Evolutionary conservation across 805 yeast genomes (phyloP), one percentile per base, ranked within the genome.

Genomic region (Kuraishia ogatae): DNA sequence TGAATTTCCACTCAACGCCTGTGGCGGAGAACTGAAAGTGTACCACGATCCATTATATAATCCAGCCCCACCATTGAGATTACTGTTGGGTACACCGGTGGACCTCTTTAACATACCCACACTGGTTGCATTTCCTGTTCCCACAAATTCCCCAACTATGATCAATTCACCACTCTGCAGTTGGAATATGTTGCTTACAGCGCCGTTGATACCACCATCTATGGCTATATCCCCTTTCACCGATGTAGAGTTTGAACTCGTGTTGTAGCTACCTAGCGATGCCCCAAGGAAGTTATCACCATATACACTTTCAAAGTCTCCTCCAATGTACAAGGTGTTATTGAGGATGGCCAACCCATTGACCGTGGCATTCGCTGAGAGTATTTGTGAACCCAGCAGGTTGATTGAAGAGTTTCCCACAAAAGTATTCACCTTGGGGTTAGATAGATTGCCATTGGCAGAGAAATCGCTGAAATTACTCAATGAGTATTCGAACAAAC

Each of bases 401-500:
- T 76, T 75, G 48, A 85, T 58, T 1, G 80, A 64, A 0, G 87
- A 75, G 59, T 80, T 76, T 0, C 83, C 82, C 48, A 83, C 70
- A 43, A 61, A 58, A 0, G 56, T 54, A 13, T 61, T 55, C 46
- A 62, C 59, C n/a, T 58, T 56, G 4, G 43, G 43, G 48, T 53
- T 55, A 0, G 46, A 8, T 8, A 70, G 60, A 22, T 57, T 24
- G 56, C 64, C 54, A 39, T 69, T 60, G 10, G 69, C 61, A 48
- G 64, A 60, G 28, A 39, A 39, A 39, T 57, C 39, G 2, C 35
- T 57, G 66, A 87, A 89, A 66, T 91, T 91, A 1, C 80, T 68
- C 43, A 83, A 70, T 1, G 89, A 83, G 67, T 85, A 94, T 70
- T 93, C 97, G 64, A 93, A 89, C 21, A 93, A 62, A 10, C 96